Base-by-base conservation (phyloP, 371 early-diverging fungal genomes). In the Mortierella sp. region DNA sequence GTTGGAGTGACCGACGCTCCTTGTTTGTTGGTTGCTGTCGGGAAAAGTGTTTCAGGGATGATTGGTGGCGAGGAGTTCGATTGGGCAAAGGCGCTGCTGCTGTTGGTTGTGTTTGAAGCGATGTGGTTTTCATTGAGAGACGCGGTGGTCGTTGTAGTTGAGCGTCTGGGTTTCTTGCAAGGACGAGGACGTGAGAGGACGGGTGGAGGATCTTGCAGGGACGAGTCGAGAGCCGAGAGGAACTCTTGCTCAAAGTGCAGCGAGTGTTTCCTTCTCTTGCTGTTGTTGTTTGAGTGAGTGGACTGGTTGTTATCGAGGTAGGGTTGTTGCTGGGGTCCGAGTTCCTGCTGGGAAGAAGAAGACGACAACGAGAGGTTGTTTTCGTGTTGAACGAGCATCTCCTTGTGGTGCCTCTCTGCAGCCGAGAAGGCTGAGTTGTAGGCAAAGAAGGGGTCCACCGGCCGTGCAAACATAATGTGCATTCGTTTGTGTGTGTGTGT, bases 211-310 rank as follows among this genome's bases (percentile, higher is more conserved):
- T 82, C 83, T 7, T 82, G 72, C 10, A 81, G 60, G n/a, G 84
- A 76, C 21, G 84, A 75, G 34, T 85, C 85, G 3, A 85, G 79
- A 1, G 82, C 81, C 2, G 85, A 82, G 54, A 77, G 45, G 55
- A 81, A 85, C 50, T 85, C 85, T 52, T 79, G 80, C 28, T 85
- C 85, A 73, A 85, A 85, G 19, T 77, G 77, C 42, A 81, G 50
- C 16, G 85, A 72, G 19, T 77, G 85, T 38, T 85, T 81, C 48
- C 80, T 74, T 48, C 75, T 77, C 76, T 65, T 54, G n/a, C 75
- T 65, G 65, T 13, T 19, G 4, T n/a, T n/a, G n/a, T n/a, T n/a
- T n/a, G 65, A 19, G 34, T 34, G 19, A 1, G 65, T 4, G 21
- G 65, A 6, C 65, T 65, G 77, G 44, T 80, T 80, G 60, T 52